Base-by-base conservation (phyloP, 768 basidiomycete species). In the Rickenella mellea region DNA sequence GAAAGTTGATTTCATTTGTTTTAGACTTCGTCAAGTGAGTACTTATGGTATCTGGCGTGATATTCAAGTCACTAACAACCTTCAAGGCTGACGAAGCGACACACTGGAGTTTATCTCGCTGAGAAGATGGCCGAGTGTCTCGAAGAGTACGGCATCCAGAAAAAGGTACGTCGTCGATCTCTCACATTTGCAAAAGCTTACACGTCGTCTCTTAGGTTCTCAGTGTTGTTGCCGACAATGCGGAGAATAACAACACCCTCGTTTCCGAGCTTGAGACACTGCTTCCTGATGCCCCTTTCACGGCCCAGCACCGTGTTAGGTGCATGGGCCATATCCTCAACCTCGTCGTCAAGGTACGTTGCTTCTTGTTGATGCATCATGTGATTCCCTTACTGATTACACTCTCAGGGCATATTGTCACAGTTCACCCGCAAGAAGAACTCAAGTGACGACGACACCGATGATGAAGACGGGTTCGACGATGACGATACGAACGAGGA, bases 361-460 rank as follows among this genome's bases (percentile, higher is more conserved):
- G n/a, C n/a, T n/a, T n/a, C n/a, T n/a, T n/a, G n/a, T 9, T n/a
- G 47, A 21, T 35, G 26, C 22, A 6, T 28, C 24, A 20, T 30
- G 15, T 29, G 2, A 3, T 36, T 26, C 6, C 30, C 15, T 32
- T n/a, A 36, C 22, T 33, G 22, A 39, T 28, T n/a, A 22, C n/a
- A n/a, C 17, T n/a, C 27, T 5, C 33, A 58, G 56, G 56, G 52
- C 12, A 52, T 57, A 17, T 33, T 58, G 17, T 51, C 48, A 2
- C 45, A 33, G 22, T 54, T 55, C 37, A 43, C 45, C 29, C 7
- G 42, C 20, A 19, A 14, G n/a, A 7, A 32, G 30, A 19, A 32
- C 20, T 31, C 28, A 41, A 33, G 43, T 6, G 46, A 45, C 15
- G 39, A 47, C 11, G 37, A 29, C 17, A 27, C 41, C 27, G 33